phyloP scores from a whole-genome alignment of 257 asterid genomes.

The Parsonsia alboflavescens region DNA sequence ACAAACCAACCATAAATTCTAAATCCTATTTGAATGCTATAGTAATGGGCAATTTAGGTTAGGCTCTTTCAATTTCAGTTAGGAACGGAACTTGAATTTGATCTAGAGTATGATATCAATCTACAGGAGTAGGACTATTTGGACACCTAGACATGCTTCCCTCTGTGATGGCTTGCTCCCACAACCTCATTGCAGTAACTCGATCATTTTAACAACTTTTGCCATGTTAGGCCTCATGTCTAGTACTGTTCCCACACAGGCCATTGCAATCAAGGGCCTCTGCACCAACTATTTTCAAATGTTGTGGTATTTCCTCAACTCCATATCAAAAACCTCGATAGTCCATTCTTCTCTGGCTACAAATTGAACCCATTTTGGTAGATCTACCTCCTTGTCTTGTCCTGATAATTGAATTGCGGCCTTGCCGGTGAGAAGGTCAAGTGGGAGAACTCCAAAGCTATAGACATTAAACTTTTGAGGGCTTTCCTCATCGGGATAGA shows the following conservation, averaged over 20 bases:
- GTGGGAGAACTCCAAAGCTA: constrained; percentile 62
- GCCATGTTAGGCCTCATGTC: constrained; percentile 58
- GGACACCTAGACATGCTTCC: constrained; percentile 37
- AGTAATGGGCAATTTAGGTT: not conserved
- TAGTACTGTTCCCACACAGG: constrained; percentile 46
- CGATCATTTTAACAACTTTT: constrained; percentile 53
- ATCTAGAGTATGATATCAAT: not conserved
- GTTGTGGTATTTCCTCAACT: constrained; percentile 37
- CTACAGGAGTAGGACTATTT: constrained; percentile 19
- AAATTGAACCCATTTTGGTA: constrained; percentile 67
- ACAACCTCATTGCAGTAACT: constrained; percentile 33
- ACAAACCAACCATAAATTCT: not conserved
- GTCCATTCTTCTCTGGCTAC: constrained; percentile 78
- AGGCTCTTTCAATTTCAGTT: not conserved
- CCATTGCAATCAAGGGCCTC: constrained; percentile 73
- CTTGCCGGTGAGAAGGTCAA: constrained; percentile 64
- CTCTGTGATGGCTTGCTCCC: constrained; percentile 36
- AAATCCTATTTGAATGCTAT: not conserved
- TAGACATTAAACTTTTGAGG: constrained; percentile 56
- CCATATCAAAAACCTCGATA: constrained; percentile 63
- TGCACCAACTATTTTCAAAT: constrained; percentile 64
- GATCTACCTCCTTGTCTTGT: constrained; percentile 47
- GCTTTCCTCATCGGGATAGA: constrained; percentile 38
- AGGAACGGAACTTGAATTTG: not conserved
- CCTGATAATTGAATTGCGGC: constrained; percentile 45